Base-by-base conservation (phyloP, 2,329 filamentous ascomycete genomes). In the Delphinella strobiligena region DNA sequence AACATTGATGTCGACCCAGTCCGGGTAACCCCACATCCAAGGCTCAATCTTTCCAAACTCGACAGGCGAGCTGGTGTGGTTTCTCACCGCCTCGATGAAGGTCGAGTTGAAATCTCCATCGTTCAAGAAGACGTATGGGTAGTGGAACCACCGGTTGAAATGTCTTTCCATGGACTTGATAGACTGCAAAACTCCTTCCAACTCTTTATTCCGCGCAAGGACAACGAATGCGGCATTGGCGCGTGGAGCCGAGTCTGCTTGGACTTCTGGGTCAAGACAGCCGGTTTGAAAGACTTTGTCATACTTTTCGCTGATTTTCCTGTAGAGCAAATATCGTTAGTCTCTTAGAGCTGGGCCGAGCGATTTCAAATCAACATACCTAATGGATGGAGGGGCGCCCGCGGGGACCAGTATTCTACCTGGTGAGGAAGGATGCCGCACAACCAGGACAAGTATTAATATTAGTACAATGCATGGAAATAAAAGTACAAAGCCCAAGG, bases 81-180 rank as follows among this genome's bases (percentile, higher is more conserved):
- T 94, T 55, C 72, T 67, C 42, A 98, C 76, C 0, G 79, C 80
- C 51, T 89, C 82, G 60, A 85, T 93, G 73, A 98, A 98, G 10
- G 80, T 84, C 55, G 85, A 77, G 62, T 96, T 88, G 73, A 98
- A 98, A 42, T 96, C 88, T 47, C 82, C 91, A 54, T 98, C 89
- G 63, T 98, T 98, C 51, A 98, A 69, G 62, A 98, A 96, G 51
- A 96, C 89, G 58, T 96, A 98, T 18, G 91, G 91, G 61, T 98
- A 98, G 62, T 96, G 78, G 61, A 87, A 98, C 88, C 89, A 98
- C 50, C 88, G 78, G 65, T 98, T 98, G 75, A 98, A 98, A 64
- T 98, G 91, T 52, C 91, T 77, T 68, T 98, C 91, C 50, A 98
- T 88, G 32, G 89, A 96, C 68, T 95, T 95, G 61, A 98, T 75